Evolutionary conservation across 192 early-diverging fungal genomes (phyloP).

Genomic region (Geranomyces variabilis): DNA sequence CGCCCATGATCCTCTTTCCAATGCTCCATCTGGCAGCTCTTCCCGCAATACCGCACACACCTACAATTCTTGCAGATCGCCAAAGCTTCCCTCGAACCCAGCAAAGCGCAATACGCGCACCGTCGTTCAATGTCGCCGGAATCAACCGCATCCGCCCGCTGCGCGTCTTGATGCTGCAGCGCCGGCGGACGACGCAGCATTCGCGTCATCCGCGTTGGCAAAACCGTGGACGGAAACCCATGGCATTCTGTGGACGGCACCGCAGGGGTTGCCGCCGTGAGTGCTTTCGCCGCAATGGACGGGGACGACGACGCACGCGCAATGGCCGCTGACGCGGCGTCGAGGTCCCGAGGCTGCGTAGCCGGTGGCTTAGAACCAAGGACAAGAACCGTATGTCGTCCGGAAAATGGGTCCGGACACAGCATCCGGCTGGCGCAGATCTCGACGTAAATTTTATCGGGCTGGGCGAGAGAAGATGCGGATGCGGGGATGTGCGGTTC

Average conservation of each 20-base stretch:
- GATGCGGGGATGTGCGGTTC: background rate
- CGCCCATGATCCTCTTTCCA: constrained; percentile 19
- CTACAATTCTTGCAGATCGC: constrained; percentile 2
- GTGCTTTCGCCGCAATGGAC: background rate
- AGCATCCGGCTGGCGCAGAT: constrained; percentile 25
- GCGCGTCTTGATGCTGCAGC: background rate
- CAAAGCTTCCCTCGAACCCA: background rate
- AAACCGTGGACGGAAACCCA: constrained; percentile 18
- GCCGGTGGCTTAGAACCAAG: background rate
- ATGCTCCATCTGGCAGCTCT: constrained; percentile 17
- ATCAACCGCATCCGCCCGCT: background rate
- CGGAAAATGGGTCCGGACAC: background rate
- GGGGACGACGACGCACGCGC: background rate
- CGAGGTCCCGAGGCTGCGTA: background rate
- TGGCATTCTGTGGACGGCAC: constrained; percentile 26
- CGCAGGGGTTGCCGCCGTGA: background rate
- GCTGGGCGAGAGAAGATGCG: background rate
- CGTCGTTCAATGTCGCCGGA: constrained; percentile 1
- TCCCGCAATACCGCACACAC: constrained; percentile 12
- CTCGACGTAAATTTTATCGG: constrained; percentile 27
- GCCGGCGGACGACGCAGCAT: background rate
- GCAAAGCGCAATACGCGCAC: constrained; percentile 25
- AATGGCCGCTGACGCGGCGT: background rate
- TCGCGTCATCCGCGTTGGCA: background rate
- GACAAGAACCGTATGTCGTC: background rate